Conservation (phyloP, 371 early-diverging fungal genomes). For the Sporodiniella umbellata region DNA sequence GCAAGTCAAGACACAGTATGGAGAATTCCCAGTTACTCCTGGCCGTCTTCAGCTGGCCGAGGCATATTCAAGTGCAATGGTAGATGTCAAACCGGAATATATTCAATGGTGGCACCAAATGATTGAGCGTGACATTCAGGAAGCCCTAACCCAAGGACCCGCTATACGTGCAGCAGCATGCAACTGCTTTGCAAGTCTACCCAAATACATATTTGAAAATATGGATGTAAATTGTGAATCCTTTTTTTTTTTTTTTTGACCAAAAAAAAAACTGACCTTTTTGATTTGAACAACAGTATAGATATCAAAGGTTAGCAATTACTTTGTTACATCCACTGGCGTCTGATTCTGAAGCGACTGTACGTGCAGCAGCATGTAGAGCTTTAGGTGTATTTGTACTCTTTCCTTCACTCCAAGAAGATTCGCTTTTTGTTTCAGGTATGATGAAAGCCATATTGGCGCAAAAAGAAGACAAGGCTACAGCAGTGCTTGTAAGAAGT, state of each 20-base stretch:
- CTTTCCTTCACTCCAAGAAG: conserved; percentile 56
- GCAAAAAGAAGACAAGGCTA: conserved; percentile 45
- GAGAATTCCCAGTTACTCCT: conserved; percentile 3
- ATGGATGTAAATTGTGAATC: conserved; percentile 40
- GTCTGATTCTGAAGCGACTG: conserved; percentile 50
- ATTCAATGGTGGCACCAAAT: conserved; percentile 49
- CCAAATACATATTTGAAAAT: conserved; percentile 39
- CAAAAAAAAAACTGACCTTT: neutral
- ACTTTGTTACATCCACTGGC: conserved; percentile 52
- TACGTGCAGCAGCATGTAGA: conserved; percentile 69
- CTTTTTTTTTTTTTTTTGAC: too few species aligned
- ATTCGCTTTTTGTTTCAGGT: conserved; percentile 54
- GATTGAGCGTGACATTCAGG: conserved; percentile 47
- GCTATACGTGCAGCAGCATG: conserved; percentile 56
- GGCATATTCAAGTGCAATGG: conserved; percentile 33
- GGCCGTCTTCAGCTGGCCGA: conserved; percentile 40
- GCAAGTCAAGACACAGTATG: conserved; percentile 10
- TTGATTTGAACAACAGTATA: conserved; percentile 23
- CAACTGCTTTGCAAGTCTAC: conserved; percentile 61
- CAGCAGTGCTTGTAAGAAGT: conserved; percentile 63
- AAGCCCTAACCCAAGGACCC: conserved; percentile 29
- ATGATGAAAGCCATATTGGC: conserved; percentile 45
- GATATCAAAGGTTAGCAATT: conserved; percentile 44
- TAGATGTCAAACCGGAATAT: conserved; percentile 15
- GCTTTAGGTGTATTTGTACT: conserved; percentile 66